A percentile compares a stretch with the other conserved stretches of the same genome.
phyloP scores from a whole-genome alignment of 208 protist genomes.

The Leishmania amazonensis region DNA sequence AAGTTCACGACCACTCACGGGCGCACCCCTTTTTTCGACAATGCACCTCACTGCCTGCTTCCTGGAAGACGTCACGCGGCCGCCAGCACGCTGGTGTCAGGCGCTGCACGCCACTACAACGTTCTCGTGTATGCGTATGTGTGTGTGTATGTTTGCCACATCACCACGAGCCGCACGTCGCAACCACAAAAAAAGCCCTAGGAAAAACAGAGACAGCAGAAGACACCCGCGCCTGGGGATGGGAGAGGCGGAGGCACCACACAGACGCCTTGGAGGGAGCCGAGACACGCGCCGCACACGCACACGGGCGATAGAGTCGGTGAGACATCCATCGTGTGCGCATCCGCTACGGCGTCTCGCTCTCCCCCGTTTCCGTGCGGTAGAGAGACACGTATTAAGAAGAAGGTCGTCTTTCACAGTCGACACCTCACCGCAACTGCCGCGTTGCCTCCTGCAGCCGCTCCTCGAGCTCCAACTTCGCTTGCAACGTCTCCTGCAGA shows the following conservation, averaged over 20 bases:
- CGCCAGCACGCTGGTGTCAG: background rate
- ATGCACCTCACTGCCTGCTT: background rate
- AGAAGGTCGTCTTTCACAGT: background rate
- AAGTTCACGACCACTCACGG: background rate
- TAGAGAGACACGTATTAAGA: background rate
- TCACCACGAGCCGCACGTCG: background rate
- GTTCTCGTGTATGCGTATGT: background rate
- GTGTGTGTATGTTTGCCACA: background rate
- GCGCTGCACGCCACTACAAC: background rate
- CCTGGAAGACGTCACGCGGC: background rate
- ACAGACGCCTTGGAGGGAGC: background rate
- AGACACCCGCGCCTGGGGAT: background rate
- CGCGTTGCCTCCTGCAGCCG: slow-evolving; percentile 32
- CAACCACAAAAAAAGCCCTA: background rate
- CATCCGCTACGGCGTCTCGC: background rate
- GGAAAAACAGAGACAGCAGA: background rate
- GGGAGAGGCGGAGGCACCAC: background rate
- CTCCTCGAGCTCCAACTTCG: slow-evolving; percentile 63
- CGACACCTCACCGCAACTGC: background rate
- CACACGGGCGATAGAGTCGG: background rate
- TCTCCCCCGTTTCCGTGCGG: background rate
- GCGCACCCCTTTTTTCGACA: background rate
- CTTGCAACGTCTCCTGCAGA: slow-evolving; percentile 60
- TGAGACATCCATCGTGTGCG: background rate
- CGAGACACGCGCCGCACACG: background rate